Conservation (phyloP, 805 yeast species). For the Starmera dryadoides region DNA sequence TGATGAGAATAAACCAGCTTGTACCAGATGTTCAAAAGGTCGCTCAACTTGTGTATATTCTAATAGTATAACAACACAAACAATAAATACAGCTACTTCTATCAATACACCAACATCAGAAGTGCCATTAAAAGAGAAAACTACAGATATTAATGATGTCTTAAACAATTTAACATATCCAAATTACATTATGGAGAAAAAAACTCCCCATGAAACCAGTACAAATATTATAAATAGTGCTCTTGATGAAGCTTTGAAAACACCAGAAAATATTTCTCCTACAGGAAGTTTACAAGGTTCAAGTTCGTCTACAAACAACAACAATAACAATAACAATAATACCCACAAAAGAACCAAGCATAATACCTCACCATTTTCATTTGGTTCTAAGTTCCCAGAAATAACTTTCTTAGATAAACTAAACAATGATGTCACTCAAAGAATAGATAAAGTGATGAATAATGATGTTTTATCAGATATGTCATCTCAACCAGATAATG, state of each 20-base stretch:
- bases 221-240: background rate
- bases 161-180: background rate
- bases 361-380: background rate
- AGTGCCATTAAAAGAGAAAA: background rate
- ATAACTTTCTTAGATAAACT: background rate
- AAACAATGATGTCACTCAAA: conserved; percentile 1
- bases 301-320: no score
- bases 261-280: no score
- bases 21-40: conserved; percentile 29
- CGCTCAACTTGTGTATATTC: background rate
- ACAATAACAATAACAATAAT: no score
- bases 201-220: no score
- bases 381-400: background rate
- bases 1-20: conserved; percentile 27
- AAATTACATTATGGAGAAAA: background rate
- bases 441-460: conserved; percentile 1
- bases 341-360: no score
- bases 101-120: background rate
- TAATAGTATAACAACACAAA: background rate
- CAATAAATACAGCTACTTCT: background rate
- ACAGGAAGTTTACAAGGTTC: no score
- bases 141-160: background rate
- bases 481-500: background rate
- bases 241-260: no score
- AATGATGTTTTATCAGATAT: background rate